Conservation (phyloP, 2,329 filamentous ascomycete species). For the Arthrobotrys conoides region DNA sequence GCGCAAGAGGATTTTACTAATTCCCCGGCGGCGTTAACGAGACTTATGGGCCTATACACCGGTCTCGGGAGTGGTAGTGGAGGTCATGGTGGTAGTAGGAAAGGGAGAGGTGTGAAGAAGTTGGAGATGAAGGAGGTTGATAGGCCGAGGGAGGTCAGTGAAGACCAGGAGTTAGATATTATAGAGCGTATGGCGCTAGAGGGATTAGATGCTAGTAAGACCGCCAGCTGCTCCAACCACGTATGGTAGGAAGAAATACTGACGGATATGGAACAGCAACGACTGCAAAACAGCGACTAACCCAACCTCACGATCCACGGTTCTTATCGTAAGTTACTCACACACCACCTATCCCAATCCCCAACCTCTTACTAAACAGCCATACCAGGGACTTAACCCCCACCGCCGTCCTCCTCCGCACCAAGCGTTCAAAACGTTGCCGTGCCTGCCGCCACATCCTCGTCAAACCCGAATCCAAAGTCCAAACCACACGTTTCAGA, state of each 20-base stretch:
- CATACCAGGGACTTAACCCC: constrained; percentile 77
- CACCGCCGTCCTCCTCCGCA: constrained; percentile 84
- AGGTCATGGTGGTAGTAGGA: constrained; percentile 40
- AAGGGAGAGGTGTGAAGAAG: constrained; percentile 61
- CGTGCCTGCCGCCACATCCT: constrained; percentile 94
- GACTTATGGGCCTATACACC: constrained; percentile 65
- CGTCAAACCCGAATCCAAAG: constrained; percentile 91
- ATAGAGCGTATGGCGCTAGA: constrained; percentile 62
- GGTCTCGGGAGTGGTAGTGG: constrained; percentile 38
- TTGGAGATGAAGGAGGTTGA: constrained; percentile 63
- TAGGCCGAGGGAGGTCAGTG: constrained; percentile 60
- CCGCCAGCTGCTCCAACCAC: not conserved
- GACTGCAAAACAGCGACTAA: constrained; percentile 61
- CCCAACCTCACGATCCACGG: constrained; percentile 62
- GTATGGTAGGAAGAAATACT: not conserved
- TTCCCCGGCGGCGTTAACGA: constrained; percentile 63
- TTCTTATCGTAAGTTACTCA: constrained; percentile 60
- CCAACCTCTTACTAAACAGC: not conserved
- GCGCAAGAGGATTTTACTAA: constrained; percentile 63
- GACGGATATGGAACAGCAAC: constrained; percentile 46
- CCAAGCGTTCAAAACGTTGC: constrained; percentile 94
- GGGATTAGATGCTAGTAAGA: constrained; percentile 63
- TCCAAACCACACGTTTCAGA: constrained; percentile 88
- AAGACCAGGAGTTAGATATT: constrained; percentile 61
- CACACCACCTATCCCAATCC: not conserved